Conservation (phyloP, 805 yeast genomes). For the Lachancea nothofagi region DNA sequence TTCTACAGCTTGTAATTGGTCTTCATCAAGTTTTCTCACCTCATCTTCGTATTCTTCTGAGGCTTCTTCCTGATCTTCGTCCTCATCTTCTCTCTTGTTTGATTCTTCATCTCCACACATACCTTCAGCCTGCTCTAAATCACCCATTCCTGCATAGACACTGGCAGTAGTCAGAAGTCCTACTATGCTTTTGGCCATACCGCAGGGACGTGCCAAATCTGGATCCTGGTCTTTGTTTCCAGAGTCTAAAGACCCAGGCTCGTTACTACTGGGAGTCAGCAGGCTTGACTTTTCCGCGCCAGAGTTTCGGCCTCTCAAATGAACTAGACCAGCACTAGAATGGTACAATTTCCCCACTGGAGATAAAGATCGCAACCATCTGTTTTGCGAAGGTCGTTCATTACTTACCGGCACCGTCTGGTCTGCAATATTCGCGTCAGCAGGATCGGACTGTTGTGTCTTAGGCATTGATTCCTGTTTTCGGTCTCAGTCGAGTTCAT, state of each 20-base stretch:
- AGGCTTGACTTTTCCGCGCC: neutral
- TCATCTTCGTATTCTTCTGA: neutral
- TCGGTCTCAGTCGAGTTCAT: neutral
- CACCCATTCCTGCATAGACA: conserved; percentile 39
- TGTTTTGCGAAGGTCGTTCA: neutral
- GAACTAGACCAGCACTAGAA: conserved; percentile 7
- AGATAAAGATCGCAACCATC: conserved; percentile 7
- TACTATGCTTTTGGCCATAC: conserved; percentile 48
- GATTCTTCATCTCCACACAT: conserved; percentile 16
- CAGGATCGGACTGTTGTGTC: neutral
- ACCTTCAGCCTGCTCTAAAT: conserved; percentile 20
- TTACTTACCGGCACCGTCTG: neutral
- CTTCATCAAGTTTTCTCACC: too few relatives aligned
- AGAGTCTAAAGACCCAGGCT: neutral
- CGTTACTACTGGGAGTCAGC: conserved; percentile 7
- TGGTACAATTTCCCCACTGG: conserved; percentile 13
- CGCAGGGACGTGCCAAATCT: conserved; percentile 36
- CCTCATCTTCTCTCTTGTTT: conserved; percentile 8
- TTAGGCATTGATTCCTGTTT: neutral
- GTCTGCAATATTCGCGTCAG: neutral
- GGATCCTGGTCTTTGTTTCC: conserved; percentile 18
- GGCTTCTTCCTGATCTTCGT: neutral
- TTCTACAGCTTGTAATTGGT: neutral
- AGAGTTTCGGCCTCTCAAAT: neutral
- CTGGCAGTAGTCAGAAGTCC: conserved; percentile 54